These are phyloP conservation scores for Plasmodium knowlesi DNA, from an alignment of 169 alveolate genomes.

Conservation along the genomic window DNA sequence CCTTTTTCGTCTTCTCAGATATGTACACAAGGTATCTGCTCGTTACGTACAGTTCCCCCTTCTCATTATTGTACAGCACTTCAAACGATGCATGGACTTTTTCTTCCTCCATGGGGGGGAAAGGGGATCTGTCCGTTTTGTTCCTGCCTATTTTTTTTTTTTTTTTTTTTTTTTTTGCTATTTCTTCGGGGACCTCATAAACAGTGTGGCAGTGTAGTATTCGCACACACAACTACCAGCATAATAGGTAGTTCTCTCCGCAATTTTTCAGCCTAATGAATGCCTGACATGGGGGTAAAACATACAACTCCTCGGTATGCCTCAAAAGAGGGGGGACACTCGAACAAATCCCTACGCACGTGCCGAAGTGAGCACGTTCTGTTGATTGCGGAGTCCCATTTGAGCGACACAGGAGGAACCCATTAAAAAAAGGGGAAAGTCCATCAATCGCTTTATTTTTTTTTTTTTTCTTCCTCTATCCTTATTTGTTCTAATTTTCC, in stretches of 20 bases:
- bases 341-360: background rate
- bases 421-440: background rate
- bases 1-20: constrained; percentile 48
- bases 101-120: constrained; percentile 55
- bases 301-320: background rate
- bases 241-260: background rate
- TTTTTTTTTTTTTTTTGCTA: no score
- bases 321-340: background rate
- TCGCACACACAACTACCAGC: background rate
- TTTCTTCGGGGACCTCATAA: background rate
- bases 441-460: background rate
- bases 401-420: background rate
- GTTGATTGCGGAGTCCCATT: background rate
- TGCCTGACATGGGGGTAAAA: background rate
- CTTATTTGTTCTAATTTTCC: no score
- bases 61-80: constrained; percentile 49
- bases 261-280: background rate
- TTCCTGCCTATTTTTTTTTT: background rate
- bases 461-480: background rate
- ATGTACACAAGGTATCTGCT: constrained; percentile 38
- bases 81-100: constrained; percentile 18
- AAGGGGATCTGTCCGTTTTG: background rate
- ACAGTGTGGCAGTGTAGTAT: background rate
- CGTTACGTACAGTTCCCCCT: constrained; percentile 39
- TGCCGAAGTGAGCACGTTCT: background rate